Conservation (phyloP, 257 asterid species). For the Solanum peruvianum region DNA sequence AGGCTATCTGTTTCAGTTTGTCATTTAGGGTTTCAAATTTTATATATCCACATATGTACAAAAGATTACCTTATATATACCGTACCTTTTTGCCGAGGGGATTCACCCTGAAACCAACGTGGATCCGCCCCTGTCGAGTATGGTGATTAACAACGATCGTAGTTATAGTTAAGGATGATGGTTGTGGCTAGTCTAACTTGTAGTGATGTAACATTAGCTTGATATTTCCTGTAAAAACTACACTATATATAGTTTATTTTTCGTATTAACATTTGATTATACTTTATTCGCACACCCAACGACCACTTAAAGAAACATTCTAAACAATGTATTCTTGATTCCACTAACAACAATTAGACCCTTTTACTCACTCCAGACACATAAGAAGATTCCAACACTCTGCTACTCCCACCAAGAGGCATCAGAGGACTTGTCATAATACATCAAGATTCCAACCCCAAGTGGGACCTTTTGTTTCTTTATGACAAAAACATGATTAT, state of each 20-base stretch:
- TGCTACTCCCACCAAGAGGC: background rate
- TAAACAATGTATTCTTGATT: background rate
- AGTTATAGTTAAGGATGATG: background rate
- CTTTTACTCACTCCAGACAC: background rate
- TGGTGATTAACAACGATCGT: background rate
- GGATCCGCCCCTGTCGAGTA: no score
- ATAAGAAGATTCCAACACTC: background rate
- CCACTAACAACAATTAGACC: background rate
- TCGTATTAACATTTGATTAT: background rate
- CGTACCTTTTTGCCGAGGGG: no score
- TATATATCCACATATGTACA: no score
- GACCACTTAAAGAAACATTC: background rate
- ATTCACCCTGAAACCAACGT: no score
- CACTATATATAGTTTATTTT: background rate
- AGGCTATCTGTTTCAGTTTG: no score
- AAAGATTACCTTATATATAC: no score
- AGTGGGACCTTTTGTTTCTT: background rate
- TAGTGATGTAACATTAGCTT: background rate
- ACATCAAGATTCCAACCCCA: slow-evolving; percentile 5
- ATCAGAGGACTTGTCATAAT: background rate
- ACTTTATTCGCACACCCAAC: background rate
- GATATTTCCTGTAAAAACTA: background rate
- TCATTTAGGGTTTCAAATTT: no score
- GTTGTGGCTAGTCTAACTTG: background rate
- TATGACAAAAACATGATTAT: background rate